Evolutionary conservation across 441 rosid genomes (phyloP).

Genomic region (Brassica balearica): DNA sequence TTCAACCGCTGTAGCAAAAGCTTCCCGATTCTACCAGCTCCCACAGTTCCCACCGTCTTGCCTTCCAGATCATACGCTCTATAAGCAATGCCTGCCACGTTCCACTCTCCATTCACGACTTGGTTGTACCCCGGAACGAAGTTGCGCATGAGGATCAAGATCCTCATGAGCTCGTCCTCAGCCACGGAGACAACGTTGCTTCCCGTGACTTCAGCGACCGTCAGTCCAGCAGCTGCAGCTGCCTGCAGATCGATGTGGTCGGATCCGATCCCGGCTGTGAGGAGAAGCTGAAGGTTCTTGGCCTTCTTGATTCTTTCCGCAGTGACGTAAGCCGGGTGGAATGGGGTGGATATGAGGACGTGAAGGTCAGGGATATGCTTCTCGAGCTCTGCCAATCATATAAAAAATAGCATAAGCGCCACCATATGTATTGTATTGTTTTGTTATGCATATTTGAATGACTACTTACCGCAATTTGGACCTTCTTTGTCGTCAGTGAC

Average conservation of each 20-base stretch:
- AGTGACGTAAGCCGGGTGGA: conserved; percentile 94
- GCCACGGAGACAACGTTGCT: conserved; percentile 95
- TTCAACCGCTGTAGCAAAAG: conserved; percentile 89
- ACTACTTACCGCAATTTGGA: conserved; percentile 64
- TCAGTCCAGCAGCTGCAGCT: conserved; percentile 88
- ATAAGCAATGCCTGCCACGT: conserved; percentile 82
- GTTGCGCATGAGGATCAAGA: conserved; percentile 83
- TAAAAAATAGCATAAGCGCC: neutral
- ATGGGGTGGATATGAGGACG: conserved; percentile 88
- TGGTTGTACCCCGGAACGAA: conserved; percentile 86
- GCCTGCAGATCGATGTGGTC: conserved; percentile 92
- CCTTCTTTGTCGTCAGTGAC: conserved; percentile 98
- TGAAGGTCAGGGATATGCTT: conserved; percentile 91
- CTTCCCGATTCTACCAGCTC: conserved; percentile 88
- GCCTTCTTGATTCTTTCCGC: conserved; percentile 93
- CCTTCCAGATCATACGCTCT: conserved; percentile 96
- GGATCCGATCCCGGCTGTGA: conserved; percentile 96
- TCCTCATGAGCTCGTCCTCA: conserved; percentile 96
- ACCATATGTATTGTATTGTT: neutral
- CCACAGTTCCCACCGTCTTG: conserved; percentile 89
- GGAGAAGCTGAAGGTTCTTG: conserved; percentile 86
- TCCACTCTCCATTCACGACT: conserved; percentile 84
- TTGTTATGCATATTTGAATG: neutral
- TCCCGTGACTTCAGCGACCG: conserved; percentile 97
- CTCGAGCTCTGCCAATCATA: conserved; percentile 70